Percentiles rank a stretch among this genome's conserved stretches.
These are phyloP conservation scores for Penicillium simplicissimum DNA, from an alignment of 495 filamentous ascomycete species.

Conservation along the genomic window DNA sequence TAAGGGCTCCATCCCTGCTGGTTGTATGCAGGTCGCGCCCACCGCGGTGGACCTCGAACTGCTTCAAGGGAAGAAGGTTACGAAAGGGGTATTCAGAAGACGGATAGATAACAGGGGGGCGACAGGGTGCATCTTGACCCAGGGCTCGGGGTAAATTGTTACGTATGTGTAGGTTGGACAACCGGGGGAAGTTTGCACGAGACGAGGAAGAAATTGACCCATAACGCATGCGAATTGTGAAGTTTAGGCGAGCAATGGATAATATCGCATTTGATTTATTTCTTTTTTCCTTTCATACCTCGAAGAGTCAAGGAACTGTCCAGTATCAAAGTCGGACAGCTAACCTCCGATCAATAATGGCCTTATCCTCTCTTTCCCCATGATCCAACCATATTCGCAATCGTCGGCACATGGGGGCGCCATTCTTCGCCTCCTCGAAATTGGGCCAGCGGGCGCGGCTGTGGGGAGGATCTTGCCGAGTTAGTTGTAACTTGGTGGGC, in stretches of 20 bases:
- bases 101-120: neutral
- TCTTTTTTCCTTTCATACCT: neutral
- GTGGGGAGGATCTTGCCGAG: constrained; percentile 18
- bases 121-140: neutral
- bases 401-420: constrained; percentile 20
- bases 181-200: neutral
- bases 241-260: neutral
- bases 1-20: constrained; percentile 14
- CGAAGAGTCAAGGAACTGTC: neutral
- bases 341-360: constrained; percentile 1
- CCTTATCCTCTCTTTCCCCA: neutral
- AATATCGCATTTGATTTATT: neutral
- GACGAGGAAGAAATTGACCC: neutral
- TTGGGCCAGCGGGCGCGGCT: neutral
- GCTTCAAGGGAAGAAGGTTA: neutral
- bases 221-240: neutral
- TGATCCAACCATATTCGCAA: constrained; percentile 22
- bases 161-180: constrained; percentile 1
- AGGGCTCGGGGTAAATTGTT: neutral
- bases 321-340: neutral
- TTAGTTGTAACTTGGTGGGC: too few relatives aligned
- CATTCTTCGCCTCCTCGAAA: neutral
- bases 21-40: constrained; percentile 18
- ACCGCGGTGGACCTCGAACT: constrained; percentile 17
- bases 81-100: neutral